These are phyloP conservation scores for Stropharia rugosoannulata DNA, from an alignment of 768 basidiomycete genomes.

Conservation along the genomic window DNA sequence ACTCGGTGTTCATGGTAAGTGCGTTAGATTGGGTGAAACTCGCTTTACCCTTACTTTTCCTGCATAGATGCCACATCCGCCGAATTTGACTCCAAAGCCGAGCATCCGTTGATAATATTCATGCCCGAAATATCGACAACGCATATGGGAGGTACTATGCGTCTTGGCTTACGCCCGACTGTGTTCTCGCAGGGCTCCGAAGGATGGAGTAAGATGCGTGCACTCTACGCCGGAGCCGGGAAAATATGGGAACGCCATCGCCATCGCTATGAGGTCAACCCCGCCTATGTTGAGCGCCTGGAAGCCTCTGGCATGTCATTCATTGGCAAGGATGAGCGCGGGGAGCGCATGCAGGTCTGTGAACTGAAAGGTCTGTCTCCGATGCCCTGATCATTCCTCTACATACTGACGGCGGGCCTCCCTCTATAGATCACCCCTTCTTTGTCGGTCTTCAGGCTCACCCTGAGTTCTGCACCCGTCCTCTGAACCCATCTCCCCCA, in stretches of 20 bases:
- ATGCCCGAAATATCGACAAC: slow-evolving; percentile 99
- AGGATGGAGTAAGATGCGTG: slow-evolving; percentile 67
- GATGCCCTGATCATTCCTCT: not conserved
- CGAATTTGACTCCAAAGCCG: slow-evolving; percentile 67
- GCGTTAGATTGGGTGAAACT: not conserved
- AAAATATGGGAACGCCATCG: slow-evolving; percentile 96
- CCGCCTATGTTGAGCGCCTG: slow-evolving; percentile 73
- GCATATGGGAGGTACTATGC: slow-evolving; percentile 99
- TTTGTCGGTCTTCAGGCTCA: slow-evolving; percentile 95
- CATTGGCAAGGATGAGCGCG: slow-evolving; percentile 89
- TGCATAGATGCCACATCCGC: slow-evolving; percentile 75
- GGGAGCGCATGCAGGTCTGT: slow-evolving; percentile 96
- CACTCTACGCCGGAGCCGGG: slow-evolving; percentile 78
- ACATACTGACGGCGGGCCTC: not conserved
- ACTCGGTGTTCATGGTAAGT: slow-evolving; percentile 63
- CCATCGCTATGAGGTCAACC: slow-evolving; percentile 95
- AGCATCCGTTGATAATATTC: slow-evolving; percentile 84
- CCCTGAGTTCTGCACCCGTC: slow-evolving; percentile 98
- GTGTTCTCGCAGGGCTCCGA: slow-evolving; percentile 76
- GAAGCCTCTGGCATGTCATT: slow-evolving; percentile 63
- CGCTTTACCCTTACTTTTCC: not conserved
- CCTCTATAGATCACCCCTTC: slow-evolving; percentile 81
- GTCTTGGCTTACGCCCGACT: slow-evolving; percentile 95
- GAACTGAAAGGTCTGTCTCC: slow-evolving; percentile 72
- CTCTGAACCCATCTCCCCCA: slow-evolving; percentile 94